Evolutionary conservation across 2,329 filamentous ascomycete genomes (phyloP).

Genomic region (Stemphylium lycopersici): DNA sequence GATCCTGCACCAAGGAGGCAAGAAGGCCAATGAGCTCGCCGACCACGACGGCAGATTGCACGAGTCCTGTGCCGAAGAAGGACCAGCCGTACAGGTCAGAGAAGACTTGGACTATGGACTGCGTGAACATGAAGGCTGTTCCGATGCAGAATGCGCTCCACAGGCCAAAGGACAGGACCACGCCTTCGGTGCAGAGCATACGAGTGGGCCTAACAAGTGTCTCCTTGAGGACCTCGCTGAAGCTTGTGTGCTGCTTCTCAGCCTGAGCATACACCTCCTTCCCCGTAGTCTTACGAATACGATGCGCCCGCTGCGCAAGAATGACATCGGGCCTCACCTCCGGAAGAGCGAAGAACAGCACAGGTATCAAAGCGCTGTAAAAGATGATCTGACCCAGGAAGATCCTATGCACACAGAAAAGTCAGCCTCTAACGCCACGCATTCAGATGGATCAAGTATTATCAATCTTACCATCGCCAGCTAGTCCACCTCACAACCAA

Average conservation of each 20-base stretch:
- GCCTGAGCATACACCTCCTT: constrained; percentile 38
- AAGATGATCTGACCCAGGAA: constrained; percentile 55
- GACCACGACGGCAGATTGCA: constrained; percentile 54
- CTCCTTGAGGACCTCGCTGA: constrained; percentile 42
- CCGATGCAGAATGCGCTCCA: constrained; percentile 57
- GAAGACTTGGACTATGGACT: constrained; percentile 55
- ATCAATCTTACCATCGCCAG: constrained; percentile 51
- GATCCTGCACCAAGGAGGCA: constrained; percentile 44
- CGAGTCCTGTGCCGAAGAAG: constrained; percentile 52
- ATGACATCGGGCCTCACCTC: constrained; percentile 58
- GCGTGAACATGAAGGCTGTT: constrained; percentile 58
- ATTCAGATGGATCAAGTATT: not conserved
- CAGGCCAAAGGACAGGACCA: constrained; percentile 56
- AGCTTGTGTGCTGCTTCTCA: constrained; percentile 42
- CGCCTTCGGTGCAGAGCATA: constrained; percentile 58
- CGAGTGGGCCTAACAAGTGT: constrained; percentile 48
- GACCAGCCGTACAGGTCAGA: constrained; percentile 49
- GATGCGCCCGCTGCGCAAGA: constrained; percentile 47
- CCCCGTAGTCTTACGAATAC: constrained; percentile 38
- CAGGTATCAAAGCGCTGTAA: constrained; percentile 50
- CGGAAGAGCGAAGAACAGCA: constrained; percentile 51
- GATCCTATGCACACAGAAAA: constrained; percentile 45
- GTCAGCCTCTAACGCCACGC: constrained; percentile 1
- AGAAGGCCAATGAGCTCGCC: constrained; percentile 54
- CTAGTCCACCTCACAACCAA: constrained; percentile 46